Evolutionary conservation across 305 asterid genomes (phyloP).

Genomic region (Fraxinus greggii): DNA sequence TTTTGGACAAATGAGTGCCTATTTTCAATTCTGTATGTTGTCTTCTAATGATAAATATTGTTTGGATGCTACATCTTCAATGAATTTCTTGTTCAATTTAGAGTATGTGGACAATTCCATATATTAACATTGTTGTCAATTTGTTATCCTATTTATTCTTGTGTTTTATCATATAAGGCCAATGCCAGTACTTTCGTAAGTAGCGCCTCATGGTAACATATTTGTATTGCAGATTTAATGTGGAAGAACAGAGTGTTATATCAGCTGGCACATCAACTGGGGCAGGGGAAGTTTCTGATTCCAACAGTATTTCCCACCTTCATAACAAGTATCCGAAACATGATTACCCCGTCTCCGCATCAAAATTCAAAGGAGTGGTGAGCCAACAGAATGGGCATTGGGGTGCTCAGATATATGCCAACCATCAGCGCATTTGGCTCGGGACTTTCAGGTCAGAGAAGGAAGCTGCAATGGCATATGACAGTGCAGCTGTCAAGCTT

Average conservation of each 20-base stretch:
- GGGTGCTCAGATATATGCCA: constrained; percentile 56
- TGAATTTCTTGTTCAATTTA: neutral
- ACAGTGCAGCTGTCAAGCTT: constrained; percentile 43
- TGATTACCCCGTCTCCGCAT: neutral
- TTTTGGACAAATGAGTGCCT: neutral
- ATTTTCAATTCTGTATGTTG: neutral
- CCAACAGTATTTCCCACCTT: constrained; percentile 19
- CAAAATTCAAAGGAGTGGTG: constrained; percentile 43
- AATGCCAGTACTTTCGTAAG: neutral
- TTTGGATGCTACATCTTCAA: neutral
- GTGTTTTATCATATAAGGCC: neutral
- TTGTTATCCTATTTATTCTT: neutral
- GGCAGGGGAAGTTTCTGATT: constrained; percentile 19
- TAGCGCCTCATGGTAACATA: neutral
- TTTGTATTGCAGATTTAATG: constrained; percentile 10
- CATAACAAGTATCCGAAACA: neutral
- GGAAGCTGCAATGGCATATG: constrained; percentile 50
- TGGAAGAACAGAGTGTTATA: constrained; percentile 25
- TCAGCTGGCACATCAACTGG: constrained; percentile 7
- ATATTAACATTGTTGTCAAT: neutral
- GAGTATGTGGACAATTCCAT: neutral
- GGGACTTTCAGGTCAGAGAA: constrained; percentile 45
- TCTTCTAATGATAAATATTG: neutral
- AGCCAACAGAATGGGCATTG: constrained; percentile 42
- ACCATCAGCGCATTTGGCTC: constrained; percentile 55